phyloP scores from a whole-genome alignment of 345 rosid species.

The Hypericum perforatum region DNA sequence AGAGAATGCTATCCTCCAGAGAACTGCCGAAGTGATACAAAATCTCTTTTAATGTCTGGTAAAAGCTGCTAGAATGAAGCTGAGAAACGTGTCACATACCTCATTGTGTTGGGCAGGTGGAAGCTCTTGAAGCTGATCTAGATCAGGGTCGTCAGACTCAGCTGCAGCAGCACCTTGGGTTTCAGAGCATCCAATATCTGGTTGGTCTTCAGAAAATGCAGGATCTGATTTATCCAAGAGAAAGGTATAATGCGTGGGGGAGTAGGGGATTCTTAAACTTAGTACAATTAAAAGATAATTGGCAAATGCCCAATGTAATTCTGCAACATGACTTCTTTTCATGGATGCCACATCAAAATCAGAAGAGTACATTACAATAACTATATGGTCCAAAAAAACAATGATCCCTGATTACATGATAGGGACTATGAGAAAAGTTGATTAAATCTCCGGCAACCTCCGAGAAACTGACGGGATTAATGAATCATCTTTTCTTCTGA shows the following conservation, averaged over 20 bases:
- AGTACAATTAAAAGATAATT: too few species aligned
- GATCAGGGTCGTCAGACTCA: neutral
- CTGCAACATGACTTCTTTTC: too few species aligned
- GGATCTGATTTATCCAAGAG: constrained; percentile 2
- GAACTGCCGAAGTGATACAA: neutral
- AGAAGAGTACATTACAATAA: too few species aligned
- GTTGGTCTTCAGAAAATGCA: neutral
- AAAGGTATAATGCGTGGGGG: neutral
- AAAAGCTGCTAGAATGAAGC: neutral
- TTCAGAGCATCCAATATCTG: constrained; percentile 1
- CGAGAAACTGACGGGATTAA: too few species aligned
- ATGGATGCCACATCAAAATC: too few species aligned
- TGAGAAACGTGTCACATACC: constrained; percentile 11
- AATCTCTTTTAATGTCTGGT: neutral
- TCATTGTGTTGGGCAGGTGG: constrained; percentile 16
- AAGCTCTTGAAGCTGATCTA: neutral
- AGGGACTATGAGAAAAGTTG: too few species aligned
- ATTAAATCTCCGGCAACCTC: too few species aligned
- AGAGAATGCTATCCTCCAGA: neutral
- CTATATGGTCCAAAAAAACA: too few species aligned
- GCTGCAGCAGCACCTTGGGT: neutral
- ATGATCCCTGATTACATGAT: too few species aligned
- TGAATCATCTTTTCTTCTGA: too few species aligned
- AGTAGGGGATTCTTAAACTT: neutral
- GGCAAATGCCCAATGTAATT: too few species aligned